Percentiles rank a stretch among this genome's conserved stretches.
Conservation (phyloP, 2,329 filamentous ascomycete genomes). For the Paraconiothyrium sp. region DNA sequence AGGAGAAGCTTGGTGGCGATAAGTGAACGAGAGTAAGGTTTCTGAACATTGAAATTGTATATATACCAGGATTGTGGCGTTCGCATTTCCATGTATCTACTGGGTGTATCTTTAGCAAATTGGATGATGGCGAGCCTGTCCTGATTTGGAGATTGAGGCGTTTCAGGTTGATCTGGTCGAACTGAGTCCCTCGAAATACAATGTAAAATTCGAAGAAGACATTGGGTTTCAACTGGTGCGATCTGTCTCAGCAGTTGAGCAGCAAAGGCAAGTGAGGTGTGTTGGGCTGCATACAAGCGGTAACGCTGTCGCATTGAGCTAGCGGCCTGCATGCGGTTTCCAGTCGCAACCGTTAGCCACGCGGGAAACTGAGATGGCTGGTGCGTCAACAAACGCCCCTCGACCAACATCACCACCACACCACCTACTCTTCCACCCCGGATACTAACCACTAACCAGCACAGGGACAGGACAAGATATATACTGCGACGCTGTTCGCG, state of each 20-base stretch:
- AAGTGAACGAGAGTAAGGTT: not conserved
- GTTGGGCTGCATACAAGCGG: not conserved
- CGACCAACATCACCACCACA: conserved; percentile 37
- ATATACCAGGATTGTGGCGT: not conserved
- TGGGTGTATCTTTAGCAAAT: conserved; percentile 12
- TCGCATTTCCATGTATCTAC: not conserved
- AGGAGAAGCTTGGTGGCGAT: conserved; percentile 22
- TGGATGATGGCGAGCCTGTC: conserved; percentile 12
- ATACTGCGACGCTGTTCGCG: conserved; percentile 18
- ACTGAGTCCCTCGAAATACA: not conserved
- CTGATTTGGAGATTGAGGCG: conserved; percentile 1
- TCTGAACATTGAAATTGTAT: not conserved
- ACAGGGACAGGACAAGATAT: conserved; percentile 39
- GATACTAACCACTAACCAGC: conserved; percentile 45
- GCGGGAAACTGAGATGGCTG: conserved; percentile 26
- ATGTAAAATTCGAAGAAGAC: not conserved
- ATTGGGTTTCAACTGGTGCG: not conserved
- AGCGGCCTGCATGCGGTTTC: not conserved
- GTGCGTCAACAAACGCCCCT: conserved; percentile 29
- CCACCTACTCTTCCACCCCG: conserved; percentile 24
- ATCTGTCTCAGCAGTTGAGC: not conserved
- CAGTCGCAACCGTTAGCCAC: conserved; percentile 23
- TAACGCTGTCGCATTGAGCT: not conserved
- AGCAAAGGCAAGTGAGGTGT: not conserved
- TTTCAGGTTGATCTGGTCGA: conserved; percentile 18